Base-by-base conservation (phyloP, 1,284 basidiomycete genomes). In the Apiotrichum montevideense region DNA sequence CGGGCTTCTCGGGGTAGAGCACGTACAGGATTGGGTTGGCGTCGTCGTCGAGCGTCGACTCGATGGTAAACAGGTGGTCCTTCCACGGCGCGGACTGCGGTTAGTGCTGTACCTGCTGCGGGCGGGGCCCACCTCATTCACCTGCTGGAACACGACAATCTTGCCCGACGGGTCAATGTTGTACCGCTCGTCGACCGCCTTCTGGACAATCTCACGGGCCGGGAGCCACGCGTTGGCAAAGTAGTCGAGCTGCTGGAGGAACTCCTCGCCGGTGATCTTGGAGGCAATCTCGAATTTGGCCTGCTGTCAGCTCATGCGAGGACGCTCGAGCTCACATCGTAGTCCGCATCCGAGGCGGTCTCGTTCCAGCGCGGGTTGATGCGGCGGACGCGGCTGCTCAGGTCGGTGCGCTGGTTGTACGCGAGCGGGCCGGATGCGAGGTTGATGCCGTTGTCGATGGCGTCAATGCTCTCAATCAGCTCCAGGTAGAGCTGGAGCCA, bases 351-450 rank as follows among this genome's bases (percentile, higher is more conserved):
- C 66, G 83, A 83, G 29, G 79, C 73, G 8, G 83, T 72, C 72
- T 93, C 84, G 72, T 95, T 95, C 93, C 93, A 97, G n/a, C 84
- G 80, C 5, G 92, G 89, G 76, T 97, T 97, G 51, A 96, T 80
- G 67, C 82, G 80, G 34, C 82, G 83, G 34, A 97, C 87, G 57
- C 93, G 85, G 62, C 84, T 85, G 15, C 87, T 87, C 13, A 97
- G 78, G 75, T 94, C 89, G 15, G 92, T 93, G 54, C 84, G 80
- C 65, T 79, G 84, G 63, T 81, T 81, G 78, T 96, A 97, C 57
- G 79, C 81, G 6, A 72, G 67, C 14, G 87, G 82, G 58, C 83
- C 78, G 72, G 77, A 9, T 81, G 80, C 63, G 67, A 90, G 87
- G 9, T 84, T 82, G 64, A 97, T 83, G n/a, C 93, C 93, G 69